Evolutionary conservation across 768 basidiomycete species (phyloP), one percentile per base, ranked within the genome.

Genomic region (Kwoniella shandongensis): DNA sequence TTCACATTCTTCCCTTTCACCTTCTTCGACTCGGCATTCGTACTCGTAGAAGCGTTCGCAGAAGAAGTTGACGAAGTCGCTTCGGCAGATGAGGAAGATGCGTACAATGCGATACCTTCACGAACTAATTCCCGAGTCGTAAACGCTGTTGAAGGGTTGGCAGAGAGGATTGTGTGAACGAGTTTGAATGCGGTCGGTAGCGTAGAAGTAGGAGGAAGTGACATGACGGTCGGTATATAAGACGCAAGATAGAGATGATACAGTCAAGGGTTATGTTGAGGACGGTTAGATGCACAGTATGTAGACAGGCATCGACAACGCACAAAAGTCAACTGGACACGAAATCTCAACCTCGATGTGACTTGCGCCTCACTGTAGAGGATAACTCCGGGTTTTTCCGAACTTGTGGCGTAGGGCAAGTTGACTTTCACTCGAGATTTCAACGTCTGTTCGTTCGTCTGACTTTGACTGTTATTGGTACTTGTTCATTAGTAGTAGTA

Each of bases 91-190:
- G 29, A 20, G 20, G 38, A 49, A 5, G 47, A 18, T 20, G 50
- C 29, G 41, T 54, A 50, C 22, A 54, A 20, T 17, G 30, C 29
- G 20, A 60, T n/a, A 25, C 44, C 59, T 20, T 53, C 52, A 23
- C 44, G n/a, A 10, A 62, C 44, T 18, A 52, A 11, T 38, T 55
- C 59, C 17, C 39, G 39, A n/a, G 53, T 55, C 20, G 59, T 51
- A 23, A 46, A 20, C n/a, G 40, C 26, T 17, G 32, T 26, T 22
- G 35, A 32, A 11, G 56, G 22, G 15, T 40, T 7, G 2, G 35
- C 17, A 1, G 59, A 51, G 3, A 62, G 42, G 39, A 62, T 53
- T 11, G 38, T 32, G 4, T 42, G 55, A 22, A 62, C 50, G 12
- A 62, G 40, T 23, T 36, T 38, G 51, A 57, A 57, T 18, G 59